Base-by-base conservation (phyloP, 2,329 filamentous ascomycete species). In the Eurotiales sp. region DNA sequence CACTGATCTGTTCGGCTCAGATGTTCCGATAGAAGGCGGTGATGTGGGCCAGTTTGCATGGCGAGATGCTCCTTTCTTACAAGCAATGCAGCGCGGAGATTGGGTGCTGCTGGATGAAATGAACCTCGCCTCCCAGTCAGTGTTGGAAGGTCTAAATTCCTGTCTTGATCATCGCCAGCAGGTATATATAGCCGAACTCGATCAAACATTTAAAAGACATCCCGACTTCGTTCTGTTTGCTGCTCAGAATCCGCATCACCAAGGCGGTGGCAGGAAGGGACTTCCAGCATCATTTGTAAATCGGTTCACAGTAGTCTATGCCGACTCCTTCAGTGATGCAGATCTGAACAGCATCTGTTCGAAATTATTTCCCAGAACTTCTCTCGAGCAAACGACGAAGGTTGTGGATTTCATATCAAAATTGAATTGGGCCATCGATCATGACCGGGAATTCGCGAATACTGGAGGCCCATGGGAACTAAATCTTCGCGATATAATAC, bases 41-140 rank as follows among this genome's bases (percentile, higher is more conserved):
- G 84, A 88, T 62, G 87, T 90, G 7, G 93, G 93, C 1, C 87
- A 88, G 54, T 99, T 99, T 64, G 86, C 88, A 1, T 99, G 93
- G 93, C 83, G 90, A 59, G 92, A 99, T 67, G 93, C 92, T 0
- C 91, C 93, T 1, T 97, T 99, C 65, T 75, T 99, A 17, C 88
- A 90, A 65, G 93, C 93, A 0, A 97, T 99, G 92, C 93, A 97
- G 65, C 87, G 83, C 52, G 93, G 93, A 23, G 88, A 95, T 60
- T 99, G 93, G 93, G 93, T 99, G 10, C 76, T 99, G 23, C 79
- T 99, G 0, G 93, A 99, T 64, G 93, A 99, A 74, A 99, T 99
- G 93, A 99, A 99, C 62, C 74, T 99, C 56, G 93, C 95, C 1
- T 97, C 92, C 0, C 93, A 99, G 66, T 95, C 92, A 4, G 91